Evolutionary conservation across 2,329 filamentous ascomycete species (phyloP).

Genomic region (Aspergillus fischeri): DNA sequence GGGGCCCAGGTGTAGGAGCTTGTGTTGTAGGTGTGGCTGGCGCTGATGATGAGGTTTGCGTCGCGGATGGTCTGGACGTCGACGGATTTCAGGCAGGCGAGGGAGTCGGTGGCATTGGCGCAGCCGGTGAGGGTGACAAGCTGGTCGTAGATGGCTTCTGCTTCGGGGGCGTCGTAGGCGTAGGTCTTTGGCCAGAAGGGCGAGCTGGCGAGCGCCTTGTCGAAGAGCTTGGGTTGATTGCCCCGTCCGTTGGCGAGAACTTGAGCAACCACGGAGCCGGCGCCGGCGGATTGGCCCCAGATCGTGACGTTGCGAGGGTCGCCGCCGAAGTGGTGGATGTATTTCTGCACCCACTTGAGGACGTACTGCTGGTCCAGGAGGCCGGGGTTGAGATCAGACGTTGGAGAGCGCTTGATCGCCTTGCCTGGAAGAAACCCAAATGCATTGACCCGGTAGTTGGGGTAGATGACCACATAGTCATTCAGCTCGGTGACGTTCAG

Average conservation of each 20-base stretch:
- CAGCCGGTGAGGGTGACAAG: constrained; percentile 50
- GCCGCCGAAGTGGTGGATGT: constrained; percentile 54
- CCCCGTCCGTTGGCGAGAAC: constrained; percentile 47
- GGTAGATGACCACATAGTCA: constrained; percentile 50
- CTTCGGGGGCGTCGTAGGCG: constrained; percentile 47
- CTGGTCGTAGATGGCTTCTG: constrained; percentile 49
- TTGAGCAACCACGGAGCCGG: constrained; percentile 36
- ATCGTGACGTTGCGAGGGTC: constrained; percentile 51
- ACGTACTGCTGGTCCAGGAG: constrained; percentile 52
- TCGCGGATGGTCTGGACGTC: constrained; percentile 52
- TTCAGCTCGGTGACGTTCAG: constrained; percentile 51
- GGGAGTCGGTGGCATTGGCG: constrained; percentile 37
- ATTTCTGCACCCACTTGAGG: constrained; percentile 51
- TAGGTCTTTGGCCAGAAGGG: constrained; percentile 61
- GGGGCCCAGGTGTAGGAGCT: constrained; percentile 58
- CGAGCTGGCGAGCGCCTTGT: constrained; percentile 48
- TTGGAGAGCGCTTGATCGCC: constrained; percentile 42
- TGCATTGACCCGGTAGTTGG: constrained; percentile 56
- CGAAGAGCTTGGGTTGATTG: constrained; percentile 44
- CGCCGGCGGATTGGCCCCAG: constrained; percentile 55
- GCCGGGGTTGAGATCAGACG: constrained; percentile 50
- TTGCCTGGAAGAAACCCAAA: constrained; percentile 53
- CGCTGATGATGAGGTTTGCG: constrained; percentile 49
- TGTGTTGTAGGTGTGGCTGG: constrained; percentile 51
- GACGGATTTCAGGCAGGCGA: constrained; percentile 52